Evolutionary conservation across 306 rosid species (phyloP).

Genomic region (Cicer bijugum): DNA sequence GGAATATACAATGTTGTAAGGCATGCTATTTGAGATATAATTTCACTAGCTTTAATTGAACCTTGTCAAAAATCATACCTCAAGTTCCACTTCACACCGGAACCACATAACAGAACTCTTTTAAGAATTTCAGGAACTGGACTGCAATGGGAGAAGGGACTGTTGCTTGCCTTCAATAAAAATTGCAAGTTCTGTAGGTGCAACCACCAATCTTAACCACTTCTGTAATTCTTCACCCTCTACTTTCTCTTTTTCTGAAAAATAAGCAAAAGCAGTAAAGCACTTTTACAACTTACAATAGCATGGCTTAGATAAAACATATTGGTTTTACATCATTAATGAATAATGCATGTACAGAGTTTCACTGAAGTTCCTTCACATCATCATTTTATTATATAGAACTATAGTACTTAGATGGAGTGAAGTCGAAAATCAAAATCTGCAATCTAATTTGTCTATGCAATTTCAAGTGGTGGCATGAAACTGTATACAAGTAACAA

Average conservation of each 20-base stretch:
- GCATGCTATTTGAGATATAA: slow-evolving; percentile 48
- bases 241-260: slow-evolving; percentile 79
- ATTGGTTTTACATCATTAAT: background rate
- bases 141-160: slow-evolving; percentile 62
- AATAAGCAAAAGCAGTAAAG: slow-evolving; percentile 45
- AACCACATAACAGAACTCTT: slow-evolving; percentile 36
- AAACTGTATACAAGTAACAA: background rate
- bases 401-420: no score
- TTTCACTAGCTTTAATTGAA: slow-evolving; percentile 47
- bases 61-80: slow-evolving; percentile 44
- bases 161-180: slow-evolving; percentile 68
- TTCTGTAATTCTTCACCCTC: slow-evolving; percentile 85
- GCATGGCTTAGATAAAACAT: slow-evolving; percentile 17
- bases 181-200: slow-evolving; percentile 69
- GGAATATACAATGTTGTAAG: slow-evolving; percentile 60
- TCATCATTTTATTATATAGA: no score
- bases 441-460: background rate
- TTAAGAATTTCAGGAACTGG: slow-evolving; percentile 32
- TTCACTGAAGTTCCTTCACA: no score
- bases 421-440: background rate
- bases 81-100: slow-evolving; percentile 39
- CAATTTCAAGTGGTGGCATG: slow-evolving; percentile 17
- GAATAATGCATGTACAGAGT: no score
- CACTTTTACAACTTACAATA: slow-evolving; percentile 28
- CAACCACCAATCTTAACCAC: slow-evolving; percentile 84